These are phyloP conservation scores for Huiozyma sinensis DNA, from an alignment of 805 yeast genomes.

Conservation along the genomic window DNA sequence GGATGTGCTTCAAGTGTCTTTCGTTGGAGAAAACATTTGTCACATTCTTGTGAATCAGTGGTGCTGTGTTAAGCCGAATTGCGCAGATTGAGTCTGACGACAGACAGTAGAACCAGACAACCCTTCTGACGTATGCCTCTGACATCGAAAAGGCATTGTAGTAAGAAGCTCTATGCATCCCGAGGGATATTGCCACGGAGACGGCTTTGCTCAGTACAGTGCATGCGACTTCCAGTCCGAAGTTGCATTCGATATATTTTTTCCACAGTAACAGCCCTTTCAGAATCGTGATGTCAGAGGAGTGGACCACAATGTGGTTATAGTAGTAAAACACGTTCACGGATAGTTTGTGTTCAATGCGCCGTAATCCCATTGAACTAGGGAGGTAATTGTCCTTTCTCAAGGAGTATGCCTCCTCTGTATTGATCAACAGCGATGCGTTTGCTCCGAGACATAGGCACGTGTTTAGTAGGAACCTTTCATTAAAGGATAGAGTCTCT, in stretches of 20 bases:
- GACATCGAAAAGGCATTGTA: conserved; percentile 26
- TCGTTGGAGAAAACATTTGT: background rate
- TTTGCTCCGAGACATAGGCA: conserved; percentile 7
- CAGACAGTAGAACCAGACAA: conserved; percentile 36
- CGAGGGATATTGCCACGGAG: conserved; percentile 43
- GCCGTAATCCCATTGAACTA: conserved; percentile 6
- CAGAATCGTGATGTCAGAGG: conserved; percentile 41
- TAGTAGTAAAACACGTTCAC: conserved; percentile 38
- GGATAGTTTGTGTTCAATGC: conserved; percentile 18
- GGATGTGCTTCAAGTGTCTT: conserved; percentile 5
- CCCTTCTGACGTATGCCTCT: conserved; percentile 30
- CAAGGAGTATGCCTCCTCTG: conserved; percentile 2
- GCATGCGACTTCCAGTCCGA: conserved; percentile 32
- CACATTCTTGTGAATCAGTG: conserved; percentile 5
- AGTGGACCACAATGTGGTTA: conserved; percentile 35
- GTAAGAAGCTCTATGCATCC: conserved; percentile 41
- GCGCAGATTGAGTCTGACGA: conserved; percentile 7
- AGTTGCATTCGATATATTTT: conserved; percentile 22
- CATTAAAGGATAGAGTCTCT: conserved; percentile 6
- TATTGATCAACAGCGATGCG: conserved; percentile 4
- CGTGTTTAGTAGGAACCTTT: conserved; percentile 10
- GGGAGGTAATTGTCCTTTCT: conserved; percentile 8
- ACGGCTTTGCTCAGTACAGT: conserved; percentile 35
- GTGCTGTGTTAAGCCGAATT: conserved; percentile 6
- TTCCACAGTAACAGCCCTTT: conserved; percentile 41